Conservation (phyloP, 768 basidiomycete genomes). For the Psilocybe cubensis region DNA sequence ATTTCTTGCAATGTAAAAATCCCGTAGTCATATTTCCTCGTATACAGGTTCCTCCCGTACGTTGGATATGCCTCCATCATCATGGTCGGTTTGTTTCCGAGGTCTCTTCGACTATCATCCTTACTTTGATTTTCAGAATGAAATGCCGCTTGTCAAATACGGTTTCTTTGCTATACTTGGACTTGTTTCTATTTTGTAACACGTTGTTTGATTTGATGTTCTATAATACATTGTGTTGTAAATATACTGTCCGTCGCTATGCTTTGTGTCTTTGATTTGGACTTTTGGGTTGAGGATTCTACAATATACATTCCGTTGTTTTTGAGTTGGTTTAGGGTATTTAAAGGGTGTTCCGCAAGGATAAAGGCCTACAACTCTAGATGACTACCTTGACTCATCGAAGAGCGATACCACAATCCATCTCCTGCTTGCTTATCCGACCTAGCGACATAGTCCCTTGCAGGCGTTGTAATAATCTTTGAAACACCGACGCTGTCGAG, state of each 20-base stretch:
- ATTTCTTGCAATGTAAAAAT: neutral
- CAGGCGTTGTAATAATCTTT: constrained; percentile 22
- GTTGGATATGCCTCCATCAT: constrained; percentile 94
- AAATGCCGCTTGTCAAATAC: constrained; percentile 30
- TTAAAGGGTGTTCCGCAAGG: neutral
- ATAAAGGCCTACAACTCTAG: constrained; percentile 14
- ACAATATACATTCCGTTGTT: neutral
- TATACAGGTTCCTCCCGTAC: constrained; percentile 81
- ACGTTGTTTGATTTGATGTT: neutral
- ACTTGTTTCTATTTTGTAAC: neutral
- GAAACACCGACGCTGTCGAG: constrained; percentile 14
- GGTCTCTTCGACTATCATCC: neutral
- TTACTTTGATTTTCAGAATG: constrained; percentile 57
- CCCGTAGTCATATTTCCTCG: neutral
- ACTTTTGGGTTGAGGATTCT: neutral
- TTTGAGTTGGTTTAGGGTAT: neutral
- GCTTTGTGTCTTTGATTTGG: neutral
- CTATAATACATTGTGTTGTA: neutral
- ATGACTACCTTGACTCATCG: constrained; percentile 24
- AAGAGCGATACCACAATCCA: constrained; percentile 22
- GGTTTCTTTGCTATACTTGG: neutral
- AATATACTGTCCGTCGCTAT: neutral
- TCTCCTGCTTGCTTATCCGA: constrained; percentile 18
- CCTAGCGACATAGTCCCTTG: constrained; percentile 20
- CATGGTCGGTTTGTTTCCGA: constrained; percentile 60